Evolutionary conservation across 208 protist species (phyloP).

Genomic region (Leishmania mexicana): DNA sequence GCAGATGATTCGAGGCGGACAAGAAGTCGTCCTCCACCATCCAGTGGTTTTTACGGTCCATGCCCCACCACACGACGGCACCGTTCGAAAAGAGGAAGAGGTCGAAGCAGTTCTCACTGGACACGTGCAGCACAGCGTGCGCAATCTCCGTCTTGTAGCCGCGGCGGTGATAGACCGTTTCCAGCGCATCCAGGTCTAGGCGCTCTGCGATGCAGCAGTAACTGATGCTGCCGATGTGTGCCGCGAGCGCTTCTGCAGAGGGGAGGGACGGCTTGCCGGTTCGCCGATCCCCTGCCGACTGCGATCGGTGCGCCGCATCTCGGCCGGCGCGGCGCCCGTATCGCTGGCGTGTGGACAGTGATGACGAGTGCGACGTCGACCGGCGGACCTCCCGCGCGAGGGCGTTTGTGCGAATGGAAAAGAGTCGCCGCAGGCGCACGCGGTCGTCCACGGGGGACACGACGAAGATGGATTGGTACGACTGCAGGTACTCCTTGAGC

Average conservation of each 20-base stretch:
- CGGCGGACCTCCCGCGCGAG: neutral
- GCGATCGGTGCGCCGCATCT: constrained; percentile 1
- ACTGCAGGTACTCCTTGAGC: constrained; percentile 67
- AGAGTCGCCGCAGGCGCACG: constrained; percentile 51
- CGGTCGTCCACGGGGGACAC: constrained; percentile 70
- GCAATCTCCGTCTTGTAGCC: constrained; percentile 53
- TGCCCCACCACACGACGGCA: constrained; percentile 78
- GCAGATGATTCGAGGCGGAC: constrained; percentile 34
- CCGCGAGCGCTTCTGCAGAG: constrained; percentile 41
- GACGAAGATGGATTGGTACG: constrained; percentile 81
- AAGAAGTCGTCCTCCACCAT: constrained; percentile 78
- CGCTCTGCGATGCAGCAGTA: constrained; percentile 55
- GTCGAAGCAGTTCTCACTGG: constrained; percentile 49
- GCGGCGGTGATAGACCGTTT: constrained; percentile 51
- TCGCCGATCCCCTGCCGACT: constrained; percentile 18
- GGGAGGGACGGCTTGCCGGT: constrained; percentile 24
- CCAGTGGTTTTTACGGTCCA: constrained; percentile 69
- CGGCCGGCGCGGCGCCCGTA: constrained; percentile 2
- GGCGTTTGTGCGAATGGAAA: constrained; percentile 20
- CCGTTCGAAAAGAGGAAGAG: constrained; percentile 68
- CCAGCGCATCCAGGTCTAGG: constrained; percentile 50
- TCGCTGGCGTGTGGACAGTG: constrained; percentile 11
- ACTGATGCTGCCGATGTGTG: constrained; percentile 66
- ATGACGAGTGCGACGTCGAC: constrained; percentile 6
- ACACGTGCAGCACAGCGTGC: constrained; percentile 65